Evolutionary conservation across 75 land plant genomes (phyloP), one percentile per base, ranked within the genome.

Genomic region (Larix kaempferi): DNA sequence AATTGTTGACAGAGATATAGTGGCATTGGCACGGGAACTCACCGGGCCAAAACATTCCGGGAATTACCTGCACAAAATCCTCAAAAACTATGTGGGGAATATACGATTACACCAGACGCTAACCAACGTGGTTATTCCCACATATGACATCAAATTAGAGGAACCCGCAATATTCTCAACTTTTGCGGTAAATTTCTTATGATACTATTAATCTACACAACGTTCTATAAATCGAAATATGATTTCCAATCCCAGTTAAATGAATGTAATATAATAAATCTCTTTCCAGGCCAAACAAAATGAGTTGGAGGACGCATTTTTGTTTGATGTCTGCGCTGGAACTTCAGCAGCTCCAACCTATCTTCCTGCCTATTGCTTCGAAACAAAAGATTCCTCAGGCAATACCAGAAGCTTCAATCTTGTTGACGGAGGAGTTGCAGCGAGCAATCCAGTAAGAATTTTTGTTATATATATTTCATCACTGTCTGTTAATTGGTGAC

Each of bases 101-200:
- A 29, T 29, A 29, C 1, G 33, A 29, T 29, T 29, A 29, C 33
- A 29, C 33, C n/a, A n/a, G n/a, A 29, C 33, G 33, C 22, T 91
- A 17, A 86, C 93, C 0, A 60, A 82, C 41, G 78, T 91, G 61
- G 82, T 86, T 22, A 84, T 88, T 29, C 88, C 93, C 15, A 77
- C 85, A 1, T 91, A 86, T 75, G 93, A 91, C 54, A 78, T 88
- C 33, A 29, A 29, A 29, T 29, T 29, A 29, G 33, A 29, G 33
- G 33, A 29, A 29, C 33, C 33, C 33, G 82, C 69, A 33, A 82
- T 86, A 80, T 88, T 91, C 84, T 81, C 84, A 27, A 80, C 74
- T 6, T 74, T 29, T 29, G 33, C 33, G 33, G 33, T 29, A 29
- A 29, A 29, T 29, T 1, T 29, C 1, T 29, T 29, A 29, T 29